These are phyloP conservation scores for Apophysomyces trapeziformis DNA, from an alignment of 371 early-diverging fungal species.

Conservation along the genomic window DNA sequence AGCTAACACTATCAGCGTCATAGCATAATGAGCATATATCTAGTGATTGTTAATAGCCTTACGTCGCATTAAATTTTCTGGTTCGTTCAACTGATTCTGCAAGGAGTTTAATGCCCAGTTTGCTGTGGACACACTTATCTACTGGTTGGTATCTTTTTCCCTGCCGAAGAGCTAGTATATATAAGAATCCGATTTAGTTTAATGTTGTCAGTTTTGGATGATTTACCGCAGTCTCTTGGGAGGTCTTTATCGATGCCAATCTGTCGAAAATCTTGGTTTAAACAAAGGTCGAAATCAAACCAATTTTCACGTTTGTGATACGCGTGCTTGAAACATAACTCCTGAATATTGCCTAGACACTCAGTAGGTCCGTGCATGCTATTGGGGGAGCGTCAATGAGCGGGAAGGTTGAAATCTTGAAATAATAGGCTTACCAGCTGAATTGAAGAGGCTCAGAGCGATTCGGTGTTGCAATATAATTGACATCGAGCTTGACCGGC, in stretches of 20 bases:
- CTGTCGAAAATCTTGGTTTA: constrained; percentile 23
- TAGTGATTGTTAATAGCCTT: constrained; percentile 13
- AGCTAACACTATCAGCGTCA: constrained; percentile 43
- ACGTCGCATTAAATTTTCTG: constrained; percentile 34
- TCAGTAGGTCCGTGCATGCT: constrained; percentile 54
- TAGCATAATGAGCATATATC: too few species aligned
- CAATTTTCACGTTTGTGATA: constrained; percentile 38
- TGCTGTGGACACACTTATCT: constrained; percentile 12
- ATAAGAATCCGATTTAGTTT: background rate
- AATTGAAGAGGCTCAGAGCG: constrained; percentile 18
- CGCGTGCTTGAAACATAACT: constrained; percentile 49
- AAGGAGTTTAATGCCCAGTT: constrained; percentile 19
- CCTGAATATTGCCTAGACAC: constrained; percentile 55
- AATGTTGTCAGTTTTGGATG: background rate
- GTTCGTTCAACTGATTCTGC: constrained; percentile 24
- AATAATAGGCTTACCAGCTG: constrained; percentile 22
- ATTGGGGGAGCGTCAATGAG: background rate
- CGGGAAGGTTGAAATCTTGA: too few species aligned
- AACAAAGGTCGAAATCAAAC: constrained; percentile 39
- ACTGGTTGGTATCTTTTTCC: constrained; percentile 22
- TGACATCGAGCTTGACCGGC: constrained; percentile 29
- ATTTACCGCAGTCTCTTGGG: constrained; percentile 28
- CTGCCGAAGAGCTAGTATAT: background rate
- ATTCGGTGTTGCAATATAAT: constrained; percentile 30
- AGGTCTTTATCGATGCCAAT: constrained; percentile 26